phyloP scores from a whole-genome alignment of 805 yeast genomes.

The Starmerella floricola region DNA sequence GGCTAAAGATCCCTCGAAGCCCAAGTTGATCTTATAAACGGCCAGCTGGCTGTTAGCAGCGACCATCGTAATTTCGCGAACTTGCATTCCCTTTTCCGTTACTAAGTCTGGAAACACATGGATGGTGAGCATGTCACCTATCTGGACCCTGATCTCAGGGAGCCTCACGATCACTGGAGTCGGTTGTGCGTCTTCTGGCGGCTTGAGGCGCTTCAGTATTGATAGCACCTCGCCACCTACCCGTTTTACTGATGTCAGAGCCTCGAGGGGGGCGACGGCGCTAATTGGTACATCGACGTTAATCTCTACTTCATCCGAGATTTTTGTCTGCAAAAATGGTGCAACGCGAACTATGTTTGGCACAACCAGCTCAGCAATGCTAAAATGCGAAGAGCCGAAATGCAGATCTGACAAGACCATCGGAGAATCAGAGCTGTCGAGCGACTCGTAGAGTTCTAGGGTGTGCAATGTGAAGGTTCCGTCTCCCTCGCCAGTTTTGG shows the following conservation, averaged over 20 bases:
- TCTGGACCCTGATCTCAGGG: conserved; percentile 17
- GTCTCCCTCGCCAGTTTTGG: neutral
- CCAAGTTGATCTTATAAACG: conserved; percentile 1
- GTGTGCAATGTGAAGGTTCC: neutral
- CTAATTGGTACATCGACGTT: conserved; percentile 4
- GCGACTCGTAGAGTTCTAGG: conserved; percentile 9
- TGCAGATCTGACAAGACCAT: neutral
- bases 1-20: neutral
- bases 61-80: conserved; percentile 16
- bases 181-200: conserved; percentile 17
- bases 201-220: neutral
- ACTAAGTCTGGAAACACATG: conserved; percentile 16
- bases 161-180: conserved; percentile 13
- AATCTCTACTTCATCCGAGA: neutral
- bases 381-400: neutral
- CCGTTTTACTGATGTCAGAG: neutral
- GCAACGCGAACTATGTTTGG: conserved; percentile 13
- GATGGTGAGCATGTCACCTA: conserved; percentile 15
- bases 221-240: neutral
- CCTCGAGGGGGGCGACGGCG: conserved; percentile 1
- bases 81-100: conserved; percentile 1
- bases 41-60: conserved; percentile 18
- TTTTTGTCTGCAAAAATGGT: conserved; percentile 9
- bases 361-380: conserved; percentile 3
- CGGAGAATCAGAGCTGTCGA: conserved; percentile 2